Evolutionary conservation across 306 rosid species (phyloP), one percentile per base, ranked within the genome.

Genomic region (Comarum palustre): DNA sequence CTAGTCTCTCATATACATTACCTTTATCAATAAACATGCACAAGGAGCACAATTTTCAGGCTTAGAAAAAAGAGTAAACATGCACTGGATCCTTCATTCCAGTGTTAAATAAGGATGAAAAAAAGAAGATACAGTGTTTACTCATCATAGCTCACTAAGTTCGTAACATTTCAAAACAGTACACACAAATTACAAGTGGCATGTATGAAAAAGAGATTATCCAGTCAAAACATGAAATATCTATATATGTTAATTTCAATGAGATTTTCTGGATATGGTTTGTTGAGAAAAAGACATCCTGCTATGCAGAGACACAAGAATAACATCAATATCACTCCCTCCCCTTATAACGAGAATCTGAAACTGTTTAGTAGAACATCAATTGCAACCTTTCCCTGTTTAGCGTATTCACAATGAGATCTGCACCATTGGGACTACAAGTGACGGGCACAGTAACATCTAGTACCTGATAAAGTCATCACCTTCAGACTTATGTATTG

Each of bases 321-420:
- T 27, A 57, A 47, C 69, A 78, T 75, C 69, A 78, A 72, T 59
- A 73, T 67, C 59, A 52, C 29, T 51, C 20, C 17, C 65, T 43
- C 73, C 54, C 72, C 55, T 68, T 75, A 58, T 66, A 45, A 63
- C n/a, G 51, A 73, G 73, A 79, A 71, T 61, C 55, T 71, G 58
- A 77, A 75, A 34, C 72, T 62, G 73, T 60, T 55, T 6, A n/a
- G 61, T 55, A 19, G 79, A 77, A 73, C 71, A 41, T 71, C 73
- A 54, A 77, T 64, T 29, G 54, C 14, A 73, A 64, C 32, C 22
- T 48, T 67, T 65, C 60, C 83, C 79, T 50, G 52, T 64, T 46
- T 60, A 58, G 85, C 71, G 48, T 68, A 73, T 79, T 86, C 83
- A 79, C 73, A 80, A 66, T 74, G 74, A 73, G 75, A 58, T 58